Conservation (phyloP, 2,329 filamentous ascomycete species). For the Coniella lustricola region DNA sequence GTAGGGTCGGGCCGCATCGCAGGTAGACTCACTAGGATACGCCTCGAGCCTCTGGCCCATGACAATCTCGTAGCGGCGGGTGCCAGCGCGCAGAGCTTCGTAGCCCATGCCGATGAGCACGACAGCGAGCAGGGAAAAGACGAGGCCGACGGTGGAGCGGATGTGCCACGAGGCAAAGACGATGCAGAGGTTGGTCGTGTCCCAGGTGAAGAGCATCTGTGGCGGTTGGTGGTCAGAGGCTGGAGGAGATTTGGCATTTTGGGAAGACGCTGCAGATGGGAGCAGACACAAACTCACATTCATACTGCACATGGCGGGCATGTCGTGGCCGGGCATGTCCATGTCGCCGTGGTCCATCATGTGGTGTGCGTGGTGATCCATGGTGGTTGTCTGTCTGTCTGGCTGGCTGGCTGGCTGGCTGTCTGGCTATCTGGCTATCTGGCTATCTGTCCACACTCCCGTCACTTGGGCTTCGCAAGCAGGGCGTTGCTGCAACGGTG, state of each 20-base stretch:
- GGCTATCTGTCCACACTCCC: too few species aligned
- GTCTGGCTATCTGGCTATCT: too few species aligned
- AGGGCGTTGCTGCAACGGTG: too few species aligned
- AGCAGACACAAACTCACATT: conserved; percentile 74
- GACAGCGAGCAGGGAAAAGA: conserved; percentile 77
- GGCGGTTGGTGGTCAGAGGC: too few species aligned
- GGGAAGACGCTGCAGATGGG: too few species aligned
- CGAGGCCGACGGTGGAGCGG: conserved; percentile 62
- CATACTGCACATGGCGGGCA: conserved; percentile 72
- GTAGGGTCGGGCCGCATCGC: too few species aligned
- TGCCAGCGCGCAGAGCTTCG: conserved; percentile 74
- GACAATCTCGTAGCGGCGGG: conserved; percentile 66
- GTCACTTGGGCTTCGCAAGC: too few species aligned
- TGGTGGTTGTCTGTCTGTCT: conserved; percentile 25
- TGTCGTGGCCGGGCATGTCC: conserved; percentile 43
- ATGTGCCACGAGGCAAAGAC: conserved; percentile 91
- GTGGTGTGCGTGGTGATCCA: conserved; percentile 43
- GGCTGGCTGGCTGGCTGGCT: too few species aligned
- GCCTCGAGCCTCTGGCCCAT: conserved; percentile 40
- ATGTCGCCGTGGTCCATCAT: conserved; percentile 32
- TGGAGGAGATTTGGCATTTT: too few species aligned
- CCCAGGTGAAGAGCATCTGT: conserved; percentile 99
- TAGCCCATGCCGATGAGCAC: conserved; percentile 84
- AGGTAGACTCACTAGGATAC: conserved; percentile 43
- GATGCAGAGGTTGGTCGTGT: conserved; percentile 89